Evolutionary conservation across 2,329 filamentous ascomycete species (phyloP).

Genomic region (Trichophyton benhamiae): DNA sequence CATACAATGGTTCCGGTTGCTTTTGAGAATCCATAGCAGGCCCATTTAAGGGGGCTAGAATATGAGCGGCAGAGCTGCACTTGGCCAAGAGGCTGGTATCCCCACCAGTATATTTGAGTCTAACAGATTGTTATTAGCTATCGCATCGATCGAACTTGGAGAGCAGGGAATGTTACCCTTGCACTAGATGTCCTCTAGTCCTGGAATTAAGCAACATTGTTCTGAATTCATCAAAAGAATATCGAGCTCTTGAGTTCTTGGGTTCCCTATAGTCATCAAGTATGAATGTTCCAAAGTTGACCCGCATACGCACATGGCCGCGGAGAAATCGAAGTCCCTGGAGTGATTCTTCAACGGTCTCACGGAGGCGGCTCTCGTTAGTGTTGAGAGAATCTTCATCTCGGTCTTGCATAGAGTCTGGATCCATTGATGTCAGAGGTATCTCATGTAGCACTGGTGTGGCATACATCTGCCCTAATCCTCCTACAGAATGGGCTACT

Average conservation of each 20-base stretch:
- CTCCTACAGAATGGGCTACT: slow-evolving; percentile 5
- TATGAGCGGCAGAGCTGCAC: slow-evolving; percentile 19
- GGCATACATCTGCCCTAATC: slow-evolving; percentile 7
- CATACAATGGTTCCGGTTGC: slow-evolving; percentile 23
- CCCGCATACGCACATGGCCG: slow-evolving; percentile 30
- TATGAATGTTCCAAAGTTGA: slow-evolving; percentile 32
- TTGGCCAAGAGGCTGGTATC: slow-evolving; percentile 20
- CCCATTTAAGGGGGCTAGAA: slow-evolving; percentile 20
- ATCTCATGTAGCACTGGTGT: slow-evolving; percentile 17
- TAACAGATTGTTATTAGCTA: not conserved
- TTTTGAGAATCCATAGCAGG: slow-evolving; percentile 15
- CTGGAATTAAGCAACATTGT: slow-evolving; percentile 28
- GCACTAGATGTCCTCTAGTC: slow-evolving; percentile 27
- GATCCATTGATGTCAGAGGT: slow-evolving; percentile 11
- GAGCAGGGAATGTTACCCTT: slow-evolving; percentile 21
- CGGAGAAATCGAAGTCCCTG: slow-evolving; percentile 22
- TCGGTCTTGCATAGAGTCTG: slow-evolving; percentile 16
- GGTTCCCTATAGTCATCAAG: slow-evolving; percentile 27
- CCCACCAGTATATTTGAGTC: slow-evolving; percentile 18
- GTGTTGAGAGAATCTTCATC: slow-evolving; percentile 17
- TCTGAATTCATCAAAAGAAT: slow-evolving; percentile 29
- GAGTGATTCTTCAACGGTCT: slow-evolving; percentile 22
- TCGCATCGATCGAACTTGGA: not conserved
- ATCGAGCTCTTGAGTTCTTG: slow-evolving; percentile 16
- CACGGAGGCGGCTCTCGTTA: slow-evolving; percentile 23